These are phyloP conservation scores for Russula virescens DNA, from an alignment of 768 basidiomycete genomes.

Conservation along the genomic window DNA sequence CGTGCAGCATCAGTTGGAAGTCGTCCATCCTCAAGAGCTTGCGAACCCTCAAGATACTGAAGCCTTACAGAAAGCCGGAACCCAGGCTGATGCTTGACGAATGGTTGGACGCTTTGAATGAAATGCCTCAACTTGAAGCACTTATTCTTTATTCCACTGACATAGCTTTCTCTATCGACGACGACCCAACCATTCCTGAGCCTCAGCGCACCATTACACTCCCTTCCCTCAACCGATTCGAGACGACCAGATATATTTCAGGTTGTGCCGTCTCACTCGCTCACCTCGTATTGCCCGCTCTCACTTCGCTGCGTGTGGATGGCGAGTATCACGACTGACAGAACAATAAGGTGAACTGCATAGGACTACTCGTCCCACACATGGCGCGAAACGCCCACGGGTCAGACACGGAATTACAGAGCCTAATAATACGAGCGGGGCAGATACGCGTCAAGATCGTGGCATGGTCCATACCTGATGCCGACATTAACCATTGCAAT, in stretches of 20 bases:
- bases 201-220: background rate
- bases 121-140: conserved; percentile 6
- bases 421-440: background rate
- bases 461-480: conserved; percentile 2
- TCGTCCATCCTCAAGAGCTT: conserved; percentile 10
- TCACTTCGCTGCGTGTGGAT: background rate
- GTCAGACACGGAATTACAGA: background rate
- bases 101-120: conserved; percentile 17
- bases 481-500: background rate
- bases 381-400: background rate
- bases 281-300: conserved; percentile 13
- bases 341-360: background rate
- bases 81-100: background rate
- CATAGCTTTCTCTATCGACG: background rate
- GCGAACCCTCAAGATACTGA: background rate
- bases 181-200: background rate
- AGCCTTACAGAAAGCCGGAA: background rate
- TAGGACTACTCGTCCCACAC: background rate
- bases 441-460: background rate
- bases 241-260: background rate
- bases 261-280: conserved; percentile 1
- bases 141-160: conserved; percentile 4
- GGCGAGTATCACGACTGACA: background rate
- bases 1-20: background rate
- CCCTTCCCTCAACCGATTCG: background rate